phyloP scores from a whole-genome alignment of 805 yeast species.

The Komagataella phaffii region DNA sequence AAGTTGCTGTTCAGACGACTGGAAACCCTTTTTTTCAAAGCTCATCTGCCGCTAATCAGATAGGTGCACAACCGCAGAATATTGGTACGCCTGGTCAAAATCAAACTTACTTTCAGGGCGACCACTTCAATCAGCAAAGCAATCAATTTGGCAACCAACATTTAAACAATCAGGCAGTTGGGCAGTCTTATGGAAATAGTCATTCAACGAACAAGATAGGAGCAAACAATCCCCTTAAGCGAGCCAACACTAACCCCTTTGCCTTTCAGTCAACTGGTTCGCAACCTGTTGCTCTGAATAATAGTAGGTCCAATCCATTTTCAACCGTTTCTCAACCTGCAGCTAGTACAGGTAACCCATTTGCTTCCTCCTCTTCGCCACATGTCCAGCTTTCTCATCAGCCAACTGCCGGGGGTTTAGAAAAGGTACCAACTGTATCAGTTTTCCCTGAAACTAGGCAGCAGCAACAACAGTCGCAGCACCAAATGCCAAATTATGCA shows the following conservation, averaged over 20 bases:
- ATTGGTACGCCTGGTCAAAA: not conserved
- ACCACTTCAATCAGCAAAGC: not conserved
- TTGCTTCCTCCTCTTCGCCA: not conserved
- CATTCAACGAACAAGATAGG: not conserved
- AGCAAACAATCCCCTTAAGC: not conserved
- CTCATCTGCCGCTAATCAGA: not conserved
- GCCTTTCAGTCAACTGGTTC: slow-evolving; percentile 4
- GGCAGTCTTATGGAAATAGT: not conserved
- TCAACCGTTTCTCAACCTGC: not conserved
- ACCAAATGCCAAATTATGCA: slow-evolving; percentile 1
- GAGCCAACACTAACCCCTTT: slow-evolving; percentile 18
- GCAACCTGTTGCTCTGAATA: not conserved
- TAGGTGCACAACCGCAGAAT: not conserved
- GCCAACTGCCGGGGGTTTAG: slow-evolving; percentile 66
- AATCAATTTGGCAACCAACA: not conserved
- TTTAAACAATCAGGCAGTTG: not conserved
- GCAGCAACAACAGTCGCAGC: slow-evolving; percentile 3
- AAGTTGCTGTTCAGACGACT: not conserved
- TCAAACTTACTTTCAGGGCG: not conserved
- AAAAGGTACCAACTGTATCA: slow-evolving; percentile 48
- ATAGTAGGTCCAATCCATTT: not conserved
- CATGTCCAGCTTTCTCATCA: slow-evolving; percentile 24
- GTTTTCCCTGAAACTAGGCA: slow-evolving; percentile 54
- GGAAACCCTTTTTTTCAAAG: not conserved
- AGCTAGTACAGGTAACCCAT: not conserved